Conservation (phyloP, 2,329 filamentous ascomycete species). For the Myotisia sp. region DNA sequence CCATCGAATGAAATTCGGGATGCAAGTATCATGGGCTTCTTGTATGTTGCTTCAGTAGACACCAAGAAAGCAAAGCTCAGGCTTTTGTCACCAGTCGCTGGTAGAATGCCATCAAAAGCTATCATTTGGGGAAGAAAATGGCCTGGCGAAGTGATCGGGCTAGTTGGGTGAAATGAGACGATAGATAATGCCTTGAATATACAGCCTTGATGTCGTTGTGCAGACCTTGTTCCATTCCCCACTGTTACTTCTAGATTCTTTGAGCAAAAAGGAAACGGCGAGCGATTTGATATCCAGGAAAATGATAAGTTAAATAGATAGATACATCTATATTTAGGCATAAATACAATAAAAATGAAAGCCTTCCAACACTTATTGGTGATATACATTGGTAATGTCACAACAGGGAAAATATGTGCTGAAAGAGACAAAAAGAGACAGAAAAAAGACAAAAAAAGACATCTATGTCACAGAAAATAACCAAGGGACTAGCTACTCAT, state of each 20-base stretch:
- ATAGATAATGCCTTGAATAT: no score
- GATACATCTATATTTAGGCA: no score
- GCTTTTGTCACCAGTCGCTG: slow-evolving; percentile 70
- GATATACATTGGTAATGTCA: not conserved
- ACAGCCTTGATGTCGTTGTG: no score
- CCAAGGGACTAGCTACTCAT: slow-evolving; percentile 27
- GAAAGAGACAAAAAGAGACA: not conserved
- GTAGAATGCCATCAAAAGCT: slow-evolving; percentile 62
- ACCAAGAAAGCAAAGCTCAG: slow-evolving; percentile 67
- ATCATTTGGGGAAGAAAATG: slow-evolving; percentile 65
- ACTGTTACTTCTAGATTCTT: no score
- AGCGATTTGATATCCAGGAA: no score
- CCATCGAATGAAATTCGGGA: slow-evolving; percentile 59
- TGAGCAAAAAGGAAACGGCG: no score
- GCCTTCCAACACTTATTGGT: no score
- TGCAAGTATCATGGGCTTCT: slow-evolving; percentile 76
- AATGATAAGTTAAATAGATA: not conserved
- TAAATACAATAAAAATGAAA: no score
- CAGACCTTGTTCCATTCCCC: no score
- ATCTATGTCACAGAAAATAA: not conserved
- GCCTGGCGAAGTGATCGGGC: slow-evolving; percentile 70
- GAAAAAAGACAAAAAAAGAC: slow-evolving; percentile 1
- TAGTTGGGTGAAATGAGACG: slow-evolving; percentile 54
- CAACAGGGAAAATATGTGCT: not conserved
- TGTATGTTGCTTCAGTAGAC: slow-evolving; percentile 86